Base-by-base conservation (phyloP, 2,329 filamentous ascomycete genomes). In the Piedraia hortae region DNA sequence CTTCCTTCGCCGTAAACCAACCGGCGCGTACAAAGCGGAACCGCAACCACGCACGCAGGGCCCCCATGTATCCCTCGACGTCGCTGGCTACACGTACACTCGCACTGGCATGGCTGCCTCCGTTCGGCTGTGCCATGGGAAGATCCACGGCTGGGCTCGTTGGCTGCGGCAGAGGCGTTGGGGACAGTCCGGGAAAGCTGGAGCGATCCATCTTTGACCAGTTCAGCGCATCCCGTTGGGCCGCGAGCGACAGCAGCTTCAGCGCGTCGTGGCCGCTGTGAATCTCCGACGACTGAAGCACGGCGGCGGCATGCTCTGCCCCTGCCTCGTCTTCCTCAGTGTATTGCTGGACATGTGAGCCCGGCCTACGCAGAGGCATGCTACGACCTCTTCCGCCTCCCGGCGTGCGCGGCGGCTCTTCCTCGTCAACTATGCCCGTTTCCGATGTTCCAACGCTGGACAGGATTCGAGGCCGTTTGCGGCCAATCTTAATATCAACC, bases 1-100 rank as follows among this genome's bases (percentile, higher is more conserved):
- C 82, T 46, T 97, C 85, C 32, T 73, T 66, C 1, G 82, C 73
- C 0, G 78, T 89, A 43, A 97, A 85, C 82, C 82, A 93, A 6
- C 85, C 85, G 5, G 78, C 78, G 24, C 78, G 67, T n/a, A 93
- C 82, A 41, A 93, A 93, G 19, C 80, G 68, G 42, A 91, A 80
- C 30, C 77, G 59, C 2, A 69, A 65, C 85, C 85, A 97, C n/a
- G 77, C 71, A 36, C 64, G 67, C 27, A 90, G 49, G 1, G 80
- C 80, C 26, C 72, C 62, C 18, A 59, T 49, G 33, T 46, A 46
- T 10, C 42, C 40, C 7, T 36, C 34, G 8, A 30, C 28, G 18
- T 38, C 35, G 41, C 46, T 24, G 16, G 38, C 35, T n/a, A 36
- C 31, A 6, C 31, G 30, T 4, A 22, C 8, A 8, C 16, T 9